phyloP scores from a whole-genome alignment of 2,329 filamentous ascomycete species.

The Trichoderma sp. region DNA sequence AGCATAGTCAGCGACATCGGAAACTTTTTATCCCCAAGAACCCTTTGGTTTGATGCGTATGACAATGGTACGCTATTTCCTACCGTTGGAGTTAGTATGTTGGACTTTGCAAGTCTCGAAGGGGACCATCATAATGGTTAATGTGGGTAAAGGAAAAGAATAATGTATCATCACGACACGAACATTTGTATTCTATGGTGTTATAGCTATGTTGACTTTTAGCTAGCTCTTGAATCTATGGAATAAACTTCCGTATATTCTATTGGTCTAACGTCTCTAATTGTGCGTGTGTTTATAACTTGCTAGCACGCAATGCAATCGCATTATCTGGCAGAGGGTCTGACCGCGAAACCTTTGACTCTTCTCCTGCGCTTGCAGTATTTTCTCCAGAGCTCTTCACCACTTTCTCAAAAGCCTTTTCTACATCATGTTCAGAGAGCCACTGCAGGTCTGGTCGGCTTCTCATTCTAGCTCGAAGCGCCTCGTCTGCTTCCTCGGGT shows the following conservation, averaged over 20 bases:
- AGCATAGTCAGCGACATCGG: background rate
- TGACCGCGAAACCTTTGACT: no score
- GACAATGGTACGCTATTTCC: background rate
- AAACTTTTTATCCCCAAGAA: background rate
- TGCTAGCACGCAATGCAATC: background rate
- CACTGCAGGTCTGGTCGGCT: conserved; percentile 21
- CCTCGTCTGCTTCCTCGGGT: conserved; percentile 13
- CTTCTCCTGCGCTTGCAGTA: no score
- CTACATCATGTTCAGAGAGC: conserved; percentile 24
- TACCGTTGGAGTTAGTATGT: background rate
- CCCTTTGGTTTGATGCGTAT: background rate
- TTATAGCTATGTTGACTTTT: background rate
- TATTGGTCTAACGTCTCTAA: no score
- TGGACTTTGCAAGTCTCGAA: background rate
- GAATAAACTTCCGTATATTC: background rate
- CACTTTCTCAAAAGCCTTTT: conserved; percentile 1
- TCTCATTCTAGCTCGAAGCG: conserved; percentile 16
- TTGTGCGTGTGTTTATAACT: background rate
- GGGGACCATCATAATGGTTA: background rate
- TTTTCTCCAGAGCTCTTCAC: background rate
- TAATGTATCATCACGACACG: background rate
- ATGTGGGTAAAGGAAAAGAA: background rate
- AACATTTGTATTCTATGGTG: background rate
- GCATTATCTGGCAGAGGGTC: background rate
- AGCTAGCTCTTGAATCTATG: background rate